phyloP scores from a whole-genome alignment of 2,329 filamentous ascomycete species.

The Talaromyces sp. region DNA sequence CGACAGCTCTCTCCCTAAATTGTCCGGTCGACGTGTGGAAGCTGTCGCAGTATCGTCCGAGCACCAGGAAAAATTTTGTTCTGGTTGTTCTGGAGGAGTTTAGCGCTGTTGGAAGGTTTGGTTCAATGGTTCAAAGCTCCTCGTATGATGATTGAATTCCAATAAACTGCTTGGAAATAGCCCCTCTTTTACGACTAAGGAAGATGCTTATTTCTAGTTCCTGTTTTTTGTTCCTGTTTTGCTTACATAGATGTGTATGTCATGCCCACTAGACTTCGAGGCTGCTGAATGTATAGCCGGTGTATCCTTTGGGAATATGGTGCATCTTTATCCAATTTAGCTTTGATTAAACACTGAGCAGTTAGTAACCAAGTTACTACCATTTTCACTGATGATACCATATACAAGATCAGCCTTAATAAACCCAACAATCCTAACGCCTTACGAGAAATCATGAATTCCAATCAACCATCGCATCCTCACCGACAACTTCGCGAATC shows the following conservation, averaged over 20 bases:
- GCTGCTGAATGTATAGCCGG: background rate
- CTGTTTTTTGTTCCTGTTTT: background rate
- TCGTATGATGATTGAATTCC: background rate
- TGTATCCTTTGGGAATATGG: background rate
- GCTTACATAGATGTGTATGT: background rate
- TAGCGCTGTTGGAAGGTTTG: background rate
- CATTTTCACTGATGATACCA: too few relatives aligned
- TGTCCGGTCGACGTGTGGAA: background rate
- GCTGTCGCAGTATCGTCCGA: background rate
- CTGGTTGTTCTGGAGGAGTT: conserved; percentile 5
- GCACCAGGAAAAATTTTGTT: conserved; percentile 5
- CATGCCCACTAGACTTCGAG: background rate
- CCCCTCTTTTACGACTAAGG: background rate
- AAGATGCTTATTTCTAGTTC: background rate
- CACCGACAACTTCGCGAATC: conserved; percentile 41
- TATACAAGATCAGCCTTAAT: background rate
- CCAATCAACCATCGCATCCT: conserved; percentile 24
- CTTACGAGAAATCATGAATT: background rate
- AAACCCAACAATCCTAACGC: background rate
- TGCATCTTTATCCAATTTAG: background rate
- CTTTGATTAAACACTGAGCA: too few relatives aligned
- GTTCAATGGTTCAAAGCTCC: background rate
- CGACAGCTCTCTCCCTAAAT: conserved; percentile 1
- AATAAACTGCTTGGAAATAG: background rate
- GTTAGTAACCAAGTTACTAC: too few relatives aligned